These are phyloP conservation scores for Eragrostis tef DNA, from an alignment of 202 grass and related monocot genomes.

Conservation along the genomic window DNA sequence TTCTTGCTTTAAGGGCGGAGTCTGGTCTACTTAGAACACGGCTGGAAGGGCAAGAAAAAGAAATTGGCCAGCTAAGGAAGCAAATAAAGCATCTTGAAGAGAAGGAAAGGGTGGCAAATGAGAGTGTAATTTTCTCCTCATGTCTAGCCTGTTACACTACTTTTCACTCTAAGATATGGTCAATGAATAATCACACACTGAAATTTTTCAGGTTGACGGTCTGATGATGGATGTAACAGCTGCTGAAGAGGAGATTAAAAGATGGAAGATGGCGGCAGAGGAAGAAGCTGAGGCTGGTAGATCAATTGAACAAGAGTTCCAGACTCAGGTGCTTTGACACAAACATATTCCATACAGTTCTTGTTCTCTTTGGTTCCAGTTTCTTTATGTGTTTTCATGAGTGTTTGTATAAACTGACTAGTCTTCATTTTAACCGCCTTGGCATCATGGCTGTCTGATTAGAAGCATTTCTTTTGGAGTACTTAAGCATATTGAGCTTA, in stretches of 20 bases:
- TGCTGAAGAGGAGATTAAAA: slow-evolving; percentile 94
- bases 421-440: slow-evolving; percentile 1
- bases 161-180: background rate
- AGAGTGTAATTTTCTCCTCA: slow-evolving; percentile 67
- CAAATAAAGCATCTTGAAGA: slow-evolving; percentile 86
- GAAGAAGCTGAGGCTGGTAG: slow-evolving; percentile 89
- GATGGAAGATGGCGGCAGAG: slow-evolving; percentile 96
- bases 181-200: slow-evolving; percentile 8
- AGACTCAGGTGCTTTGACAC: slow-evolving; percentile 63
- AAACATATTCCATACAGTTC: slow-evolving; percentile 17
- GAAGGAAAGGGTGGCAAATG: slow-evolving; percentile 83
- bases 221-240: slow-evolving; percentile 92
- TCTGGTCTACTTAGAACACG: slow-evolving; percentile 81
- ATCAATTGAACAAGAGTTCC: slow-evolving; percentile 79
- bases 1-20: slow-evolving; percentile 82
- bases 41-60: slow-evolving; percentile 88
- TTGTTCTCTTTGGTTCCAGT: slow-evolving; percentile 16
- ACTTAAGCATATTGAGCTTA: slow-evolving; percentile 13
- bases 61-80: slow-evolving; percentile 70
- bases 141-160: background rate
- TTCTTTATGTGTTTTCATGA: background rate
- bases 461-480: slow-evolving; percentile 16
- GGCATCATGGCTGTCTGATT: background rate
- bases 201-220: slow-evolving; percentile 81
- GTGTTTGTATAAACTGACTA: background rate